Evolutionary conservation across 495 filamentous ascomycete species (phyloP).

Genomic region (Trichoderma asperelloides): DNA sequence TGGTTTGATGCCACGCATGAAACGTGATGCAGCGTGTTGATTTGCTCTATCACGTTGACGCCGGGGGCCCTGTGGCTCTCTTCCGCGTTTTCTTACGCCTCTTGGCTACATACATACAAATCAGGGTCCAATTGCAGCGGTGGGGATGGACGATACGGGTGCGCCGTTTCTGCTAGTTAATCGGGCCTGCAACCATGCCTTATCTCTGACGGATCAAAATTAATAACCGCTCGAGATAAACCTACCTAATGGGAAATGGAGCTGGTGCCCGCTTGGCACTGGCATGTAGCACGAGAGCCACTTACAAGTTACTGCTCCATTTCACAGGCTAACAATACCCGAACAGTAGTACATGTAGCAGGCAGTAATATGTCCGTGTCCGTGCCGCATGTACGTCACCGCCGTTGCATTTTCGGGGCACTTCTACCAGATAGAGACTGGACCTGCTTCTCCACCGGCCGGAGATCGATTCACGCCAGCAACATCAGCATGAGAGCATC

Average conservation of each 20-base stretch:
- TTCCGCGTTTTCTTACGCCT: too few species aligned
- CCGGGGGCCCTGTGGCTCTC: neutral
- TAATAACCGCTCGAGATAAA: conserved; percentile 18
- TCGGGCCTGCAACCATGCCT: conserved; percentile 14
- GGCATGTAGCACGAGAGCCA: neutral
- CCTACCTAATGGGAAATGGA: conserved; percentile 34
- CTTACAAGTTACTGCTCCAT: neutral
- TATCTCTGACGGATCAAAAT: conserved; percentile 22
- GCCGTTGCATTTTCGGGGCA: neutral
- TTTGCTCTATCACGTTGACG: neutral
- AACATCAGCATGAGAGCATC: too few species aligned
- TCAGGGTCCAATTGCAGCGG: neutral
- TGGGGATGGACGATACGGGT: conserved; percentile 12
- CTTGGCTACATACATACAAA: too few species aligned
- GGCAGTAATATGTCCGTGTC: neutral
- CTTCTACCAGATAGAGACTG: neutral
- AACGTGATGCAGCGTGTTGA: neutral
- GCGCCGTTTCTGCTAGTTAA: conserved; percentile 9
- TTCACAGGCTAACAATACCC: neutral
- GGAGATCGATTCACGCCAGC: neutral
- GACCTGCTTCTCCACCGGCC: neutral
- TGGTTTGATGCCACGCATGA: neutral
- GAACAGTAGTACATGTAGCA: too few species aligned
- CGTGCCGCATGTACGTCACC: conserved; percentile 15
- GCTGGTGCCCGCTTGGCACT: conserved; percentile 11